A percentile compares a stretch with the other conserved stretches of the same genome.
Evolutionary conservation across 2,329 filamentous ascomycete genomes (phyloP).

Genomic region (Botryotinia narcissicola): DNA sequence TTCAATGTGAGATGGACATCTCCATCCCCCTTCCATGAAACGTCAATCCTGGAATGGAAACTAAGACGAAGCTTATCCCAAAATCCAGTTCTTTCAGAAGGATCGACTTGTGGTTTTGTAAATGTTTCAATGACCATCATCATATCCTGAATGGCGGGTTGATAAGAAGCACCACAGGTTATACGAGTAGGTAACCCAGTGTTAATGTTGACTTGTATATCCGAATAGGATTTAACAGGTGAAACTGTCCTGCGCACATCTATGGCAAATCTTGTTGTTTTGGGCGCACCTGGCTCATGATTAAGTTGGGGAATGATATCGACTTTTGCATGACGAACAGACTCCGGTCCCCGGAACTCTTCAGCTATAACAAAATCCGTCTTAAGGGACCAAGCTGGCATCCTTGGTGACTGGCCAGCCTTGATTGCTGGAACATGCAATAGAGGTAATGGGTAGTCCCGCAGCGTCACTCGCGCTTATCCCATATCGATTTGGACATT

Average conservation of each 20-base stretch:
- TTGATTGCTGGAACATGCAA: conserved; percentile 85
- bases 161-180: conserved; percentile 96
- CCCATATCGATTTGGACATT: conserved; percentile 86
- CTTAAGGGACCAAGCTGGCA: conserved; percentile 78
- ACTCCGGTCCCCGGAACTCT: conserved; percentile 79
- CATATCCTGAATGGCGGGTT: conserved; percentile 97
- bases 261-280: conserved; percentile 70
- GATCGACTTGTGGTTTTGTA: conserved; percentile 91
- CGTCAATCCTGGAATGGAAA: conserved; percentile 86
- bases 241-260: conserved; percentile 88
- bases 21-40: conserved; percentile 92
- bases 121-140: conserved; percentile 99
- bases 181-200: conserved; percentile 88
- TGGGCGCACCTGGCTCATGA: conserved; percentile 52
- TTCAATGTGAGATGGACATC: conserved; percentile 94
- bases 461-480: conserved; percentile 78
- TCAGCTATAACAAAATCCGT: conserved; percentile 96
- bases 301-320: conserved; percentile 73
- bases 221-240: conserved; percentile 93
- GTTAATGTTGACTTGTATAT: conserved; percentile 89
- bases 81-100: conserved; percentile 91
- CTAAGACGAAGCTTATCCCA: conserved; percentile 97
- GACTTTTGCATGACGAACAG: conserved; percentile 75
- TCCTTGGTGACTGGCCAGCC: conserved; percentile 71
- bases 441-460: conserved; percentile 91